Percentiles rank a stretch among this genome's conserved stretches.
Conservation (phyloP, 352 stramenopile species). For the Nothophytophthora sp. region DNA sequence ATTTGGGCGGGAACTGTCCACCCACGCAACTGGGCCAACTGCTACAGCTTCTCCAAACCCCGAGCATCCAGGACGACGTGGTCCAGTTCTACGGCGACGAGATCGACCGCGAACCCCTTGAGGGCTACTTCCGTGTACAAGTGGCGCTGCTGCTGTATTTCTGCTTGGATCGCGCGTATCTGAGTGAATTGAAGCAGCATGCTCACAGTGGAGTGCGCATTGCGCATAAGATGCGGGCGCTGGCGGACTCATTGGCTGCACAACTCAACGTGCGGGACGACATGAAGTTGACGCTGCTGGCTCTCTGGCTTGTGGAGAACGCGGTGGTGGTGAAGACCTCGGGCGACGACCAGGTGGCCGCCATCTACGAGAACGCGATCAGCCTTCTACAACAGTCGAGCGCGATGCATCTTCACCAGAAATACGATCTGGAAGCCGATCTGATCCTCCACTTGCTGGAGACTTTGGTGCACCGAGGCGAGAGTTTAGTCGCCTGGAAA, state of each 20-base stretch:
- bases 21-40: conserved; percentile 52
- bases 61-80: conserved; percentile 57
- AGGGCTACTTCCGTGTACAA: conserved; percentile 76
- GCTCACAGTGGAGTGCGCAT: conserved; percentile 53
- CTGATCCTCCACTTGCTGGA: conserved; percentile 79
- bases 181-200: conserved; percentile 52
- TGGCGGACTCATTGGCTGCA: conserved; percentile 72
- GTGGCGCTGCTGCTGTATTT: conserved; percentile 82
- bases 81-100: conserved; percentile 65
- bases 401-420: conserved; percentile 71
- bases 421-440: conserved; percentile 71
- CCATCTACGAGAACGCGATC: conserved; percentile 68
- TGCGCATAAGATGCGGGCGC: conserved; percentile 57
- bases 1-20: conserved; percentile 46
- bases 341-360: conserved; percentile 56
- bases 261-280: conserved; percentile 76
- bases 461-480: conserved; percentile 72
- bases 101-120: conserved; percentile 65
- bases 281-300: conserved; percentile 81
- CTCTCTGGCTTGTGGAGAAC: conserved; percentile 84
- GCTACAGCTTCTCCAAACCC: conserved; percentile 47
- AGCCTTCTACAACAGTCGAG: conserved; percentile 68
- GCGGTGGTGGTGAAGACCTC: conserved; percentile 68
- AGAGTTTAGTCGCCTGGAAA: conserved; percentile 81
- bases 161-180: conserved; percentile 67